Conservation (phyloP, 108 stramenopile species). For the Seminavis robusta region DNA sequence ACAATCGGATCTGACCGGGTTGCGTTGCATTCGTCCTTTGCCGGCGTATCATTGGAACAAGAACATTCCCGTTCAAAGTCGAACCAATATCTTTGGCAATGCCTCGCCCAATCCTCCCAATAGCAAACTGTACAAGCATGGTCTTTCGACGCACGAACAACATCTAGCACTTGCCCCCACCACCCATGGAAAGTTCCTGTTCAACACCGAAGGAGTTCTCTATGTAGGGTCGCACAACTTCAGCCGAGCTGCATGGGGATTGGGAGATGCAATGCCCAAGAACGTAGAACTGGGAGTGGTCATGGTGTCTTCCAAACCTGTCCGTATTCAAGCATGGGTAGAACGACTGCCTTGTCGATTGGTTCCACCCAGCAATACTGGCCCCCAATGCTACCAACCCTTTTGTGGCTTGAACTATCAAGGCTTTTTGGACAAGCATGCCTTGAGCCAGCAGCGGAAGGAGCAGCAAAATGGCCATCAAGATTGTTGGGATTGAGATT, state of each 20-base stretch:
- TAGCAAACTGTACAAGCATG: neutral
- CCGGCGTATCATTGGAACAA: neutral
- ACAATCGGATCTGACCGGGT: neutral
- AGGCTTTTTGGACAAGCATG: too few relatives aligned
- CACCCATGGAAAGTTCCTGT: neutral
- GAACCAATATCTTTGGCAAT: neutral
- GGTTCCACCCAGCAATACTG: too few relatives aligned
- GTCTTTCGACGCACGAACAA: neutral
- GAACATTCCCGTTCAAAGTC: neutral
- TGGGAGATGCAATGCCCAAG: neutral
- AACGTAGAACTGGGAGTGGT: slow-evolving; percentile 19
- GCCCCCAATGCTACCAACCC: too few relatives aligned
- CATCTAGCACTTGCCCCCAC: neutral
- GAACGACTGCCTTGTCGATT: slow-evolving; percentile 5
- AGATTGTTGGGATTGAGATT: too few relatives aligned
- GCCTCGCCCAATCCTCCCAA: neutral
- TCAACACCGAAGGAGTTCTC: neutral
- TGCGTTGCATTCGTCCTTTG: neutral
- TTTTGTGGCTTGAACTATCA: too few relatives aligned
- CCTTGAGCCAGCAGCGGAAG: too few relatives aligned
- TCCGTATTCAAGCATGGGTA: neutral
- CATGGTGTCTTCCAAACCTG: neutral
- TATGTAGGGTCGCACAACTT: slow-evolving; percentile 22
- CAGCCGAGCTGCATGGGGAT: slow-evolving; percentile 9
- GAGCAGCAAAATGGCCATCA: too few relatives aligned